Conservation (phyloP, 805 yeast genomes). For the Hanseniaspora valbyensis region DNA sequence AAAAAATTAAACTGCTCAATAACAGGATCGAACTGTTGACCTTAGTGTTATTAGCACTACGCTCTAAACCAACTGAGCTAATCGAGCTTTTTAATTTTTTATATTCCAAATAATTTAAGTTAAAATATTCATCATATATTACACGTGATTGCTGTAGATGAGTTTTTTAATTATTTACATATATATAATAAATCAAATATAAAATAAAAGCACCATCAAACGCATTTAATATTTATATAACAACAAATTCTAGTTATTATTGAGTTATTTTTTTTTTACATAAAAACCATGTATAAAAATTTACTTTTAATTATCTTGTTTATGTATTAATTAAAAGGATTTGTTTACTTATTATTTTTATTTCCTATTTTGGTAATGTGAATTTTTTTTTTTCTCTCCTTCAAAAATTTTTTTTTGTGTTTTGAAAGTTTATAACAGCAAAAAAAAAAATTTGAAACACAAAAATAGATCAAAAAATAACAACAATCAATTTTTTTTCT, state of each 20-base stretch:
- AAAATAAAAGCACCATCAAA: too few relatives aligned
- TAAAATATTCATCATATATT: too few relatives aligned
- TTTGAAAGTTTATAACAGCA: neutral
- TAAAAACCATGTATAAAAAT: too few relatives aligned
- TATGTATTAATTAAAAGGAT: too few relatives aligned
- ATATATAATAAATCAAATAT: too few relatives aligned
- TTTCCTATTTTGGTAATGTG: neutral
- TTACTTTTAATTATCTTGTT: too few relatives aligned
- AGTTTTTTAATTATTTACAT: too few relatives aligned
- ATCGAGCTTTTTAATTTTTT: slow-evolving; percentile 13
- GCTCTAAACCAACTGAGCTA: slow-evolving; percentile 17
- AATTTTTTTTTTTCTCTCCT: neutral
- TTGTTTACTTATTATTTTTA: neutral
- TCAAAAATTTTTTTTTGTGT: neutral
- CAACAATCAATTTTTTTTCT: neutral
- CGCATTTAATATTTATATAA: too few relatives aligned
- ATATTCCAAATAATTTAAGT: too few relatives aligned
- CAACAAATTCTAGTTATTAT: too few relatives aligned
- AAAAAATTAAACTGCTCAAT: slow-evolving; percentile 12
- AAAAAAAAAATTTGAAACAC: neutral
- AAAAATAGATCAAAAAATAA: neutral
- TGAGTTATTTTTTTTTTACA: too few relatives aligned
- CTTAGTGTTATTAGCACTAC: slow-evolving; percentile 17
- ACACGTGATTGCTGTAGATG: too few relatives aligned
- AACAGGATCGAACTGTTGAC: slow-evolving; percentile 17